Conservation (phyloP, 1,139 yeast species). For the Hansenula lynferdii region DNA sequence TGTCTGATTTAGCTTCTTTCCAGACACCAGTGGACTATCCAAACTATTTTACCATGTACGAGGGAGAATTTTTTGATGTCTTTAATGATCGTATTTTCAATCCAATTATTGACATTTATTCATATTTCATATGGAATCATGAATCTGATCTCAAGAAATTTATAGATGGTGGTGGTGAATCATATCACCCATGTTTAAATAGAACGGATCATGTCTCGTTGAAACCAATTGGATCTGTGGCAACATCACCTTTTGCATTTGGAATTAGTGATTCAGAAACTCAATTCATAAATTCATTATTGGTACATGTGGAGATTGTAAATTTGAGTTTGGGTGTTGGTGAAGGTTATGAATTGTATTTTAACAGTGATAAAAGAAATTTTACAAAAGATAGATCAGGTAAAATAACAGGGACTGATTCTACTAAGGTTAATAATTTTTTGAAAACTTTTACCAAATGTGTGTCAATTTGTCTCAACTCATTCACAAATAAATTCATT, state of each 20-base stretch:
- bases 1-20: constrained; percentile 10
- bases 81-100: constrained; percentile 12
- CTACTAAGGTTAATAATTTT: constrained; percentile 20
- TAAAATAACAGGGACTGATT: constrained; percentile 14
- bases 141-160: constrained; percentile 6
- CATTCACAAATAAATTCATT: constrained; percentile 19
- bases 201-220: constrained; percentile 10
- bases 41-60: constrained; percentile 13
- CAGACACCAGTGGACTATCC: constrained; percentile 17
- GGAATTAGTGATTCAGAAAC: constrained; percentile 18
- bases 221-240: constrained; percentile 21
- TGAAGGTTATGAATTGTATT: constrained; percentile 22
- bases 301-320: constrained; percentile 20
- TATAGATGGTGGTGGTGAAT: constrained; percentile 9
- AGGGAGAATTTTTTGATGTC: constrained; percentile 14
- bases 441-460: constrained; percentile 20
- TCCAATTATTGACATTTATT: constrained; percentile 10
- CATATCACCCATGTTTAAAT: constrained; percentile 12
- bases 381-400: constrained; percentile 1
- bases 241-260: constrained; percentile 16
- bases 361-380: constrained; percentile 14
- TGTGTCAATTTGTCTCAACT: constrained; percentile 22
- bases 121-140: constrained; percentile 6
- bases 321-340: constrained; percentile 16
- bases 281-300: constrained; percentile 12